These are phyloP conservation scores for Multifurca ochricompacta DNA, from an alignment of 768 basidiomycete genomes.

Conservation along the genomic window DNA sequence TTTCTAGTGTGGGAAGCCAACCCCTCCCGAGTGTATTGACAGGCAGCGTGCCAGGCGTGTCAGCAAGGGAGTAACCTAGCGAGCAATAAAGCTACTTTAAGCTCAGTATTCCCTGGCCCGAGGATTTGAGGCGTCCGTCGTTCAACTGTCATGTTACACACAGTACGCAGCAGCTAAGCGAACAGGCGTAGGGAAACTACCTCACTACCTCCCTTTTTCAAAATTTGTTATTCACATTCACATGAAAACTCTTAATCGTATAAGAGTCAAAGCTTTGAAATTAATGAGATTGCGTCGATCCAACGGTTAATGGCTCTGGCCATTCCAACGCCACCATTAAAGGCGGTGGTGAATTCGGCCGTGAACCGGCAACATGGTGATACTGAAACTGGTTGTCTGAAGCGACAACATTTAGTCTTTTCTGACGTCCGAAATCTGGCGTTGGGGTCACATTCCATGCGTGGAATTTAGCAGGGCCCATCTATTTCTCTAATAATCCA, in stretches of 20 bases:
- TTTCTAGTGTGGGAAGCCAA: constrained; percentile 52
- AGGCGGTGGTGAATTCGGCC: not conserved
- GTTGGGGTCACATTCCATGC: not conserved
- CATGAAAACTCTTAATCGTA: not conserved
- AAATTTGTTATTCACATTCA: not conserved
- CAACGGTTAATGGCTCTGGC: not conserved
- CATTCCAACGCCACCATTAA: too few relatives aligned
- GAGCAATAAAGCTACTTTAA: not conserved
- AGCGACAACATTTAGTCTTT: not conserved
- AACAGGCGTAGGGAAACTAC: too few relatives aligned
- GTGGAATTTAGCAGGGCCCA: not conserved
- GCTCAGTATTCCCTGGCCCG: not conserved
- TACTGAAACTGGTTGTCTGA: not conserved
- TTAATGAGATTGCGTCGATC: not conserved
- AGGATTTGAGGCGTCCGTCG: not conserved
- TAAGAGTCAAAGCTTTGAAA: not conserved
- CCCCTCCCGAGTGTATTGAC: constrained; percentile 69
- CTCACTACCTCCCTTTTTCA: not conserved
- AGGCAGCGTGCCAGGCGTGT: constrained; percentile 38
- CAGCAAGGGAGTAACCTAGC: constrained; percentile 8
- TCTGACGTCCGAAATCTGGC: not conserved
- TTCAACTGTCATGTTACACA: not conserved
- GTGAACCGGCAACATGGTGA: not conserved
- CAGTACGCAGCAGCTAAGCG: not conserved
- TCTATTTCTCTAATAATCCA: not conserved